Evolutionary conservation across 1,284 basidiomycete species (phyloP), one percentile per base, ranked within the genome.

Genomic region (Ustilago tritici): DNA sequence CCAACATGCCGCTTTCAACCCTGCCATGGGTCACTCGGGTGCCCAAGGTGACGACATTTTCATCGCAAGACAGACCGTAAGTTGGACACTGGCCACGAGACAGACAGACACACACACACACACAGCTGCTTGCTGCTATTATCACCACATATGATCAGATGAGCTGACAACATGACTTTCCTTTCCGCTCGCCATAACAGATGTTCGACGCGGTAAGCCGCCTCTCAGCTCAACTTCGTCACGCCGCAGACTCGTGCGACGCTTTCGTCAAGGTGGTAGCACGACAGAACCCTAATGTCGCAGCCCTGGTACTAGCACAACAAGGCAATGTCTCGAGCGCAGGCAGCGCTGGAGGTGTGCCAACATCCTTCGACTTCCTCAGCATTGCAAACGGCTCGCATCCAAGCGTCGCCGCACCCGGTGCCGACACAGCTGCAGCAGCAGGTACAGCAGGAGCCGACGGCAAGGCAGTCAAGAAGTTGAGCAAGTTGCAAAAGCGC

Each of bases 181-280:
- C 12, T 14, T 36, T 12, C n/a, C 17, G 36, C 32, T 34, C 28
- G 19, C 56, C 23, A 23, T 23, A 4, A 10, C 61, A 81, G 78
- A 79, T 80, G 76, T 71, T 80, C 56, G 76, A 79, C 19, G 62
- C 76, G 41, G 70, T 80, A 28, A 76, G 73, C 58, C 78, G 75
- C 10, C 70, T 80, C 17, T 80, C 80, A 36, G 67, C 61, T 12
- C 75, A 77, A 50, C 61, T 82, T 34, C 72, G 80, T 4, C 74
- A 78, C 53, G 80, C 80, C 9, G 78, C 80, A 10, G 71, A 75
- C 46, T 62, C 67, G 65, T 80, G 76, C 50, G 80, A 82, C 43
- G 70, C 70, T 10, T 80, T 82, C 61, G 72, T 76, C 64, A 78
- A 80, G 63, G 65, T 70, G 31, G 68, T 82, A 4, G 70, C 80